A percentile compares a stretch with the other conserved stretches of the same genome.
Conservation (phyloP, 164 flowering plant genomes). For the Dillenia suffruticosa region DNA sequence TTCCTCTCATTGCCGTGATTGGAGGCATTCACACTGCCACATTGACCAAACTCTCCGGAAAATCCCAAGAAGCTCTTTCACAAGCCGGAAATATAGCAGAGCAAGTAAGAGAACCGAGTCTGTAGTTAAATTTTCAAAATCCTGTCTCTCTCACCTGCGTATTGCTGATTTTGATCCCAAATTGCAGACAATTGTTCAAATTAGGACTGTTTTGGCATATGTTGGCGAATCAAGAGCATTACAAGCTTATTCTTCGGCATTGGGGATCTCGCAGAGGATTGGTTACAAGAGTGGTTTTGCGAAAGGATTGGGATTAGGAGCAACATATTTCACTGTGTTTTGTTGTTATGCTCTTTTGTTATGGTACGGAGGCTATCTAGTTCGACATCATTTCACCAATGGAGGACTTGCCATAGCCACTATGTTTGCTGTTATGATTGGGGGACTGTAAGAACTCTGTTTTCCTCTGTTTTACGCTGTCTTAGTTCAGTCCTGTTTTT, state of each 20-base stretch:
- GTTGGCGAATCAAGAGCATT: conserved; percentile 91
- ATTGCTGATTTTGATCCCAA: conserved; percentile 15
- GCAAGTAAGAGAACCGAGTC: conserved; percentile 44
- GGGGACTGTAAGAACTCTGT: conserved; percentile 76
- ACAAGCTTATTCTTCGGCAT: conserved; percentile 65
- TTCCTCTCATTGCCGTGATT: conserved; percentile 90
- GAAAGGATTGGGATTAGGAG: conserved; percentile 88
- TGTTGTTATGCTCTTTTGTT: conserved; percentile 92
- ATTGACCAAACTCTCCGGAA: conserved; percentile 69
- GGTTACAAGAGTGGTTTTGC: conserved; percentile 89
- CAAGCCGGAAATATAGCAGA: conserved; percentile 91
- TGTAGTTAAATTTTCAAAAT: not conserved
- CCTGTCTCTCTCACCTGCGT: conserved; percentile 18
- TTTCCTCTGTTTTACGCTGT: not conserved
- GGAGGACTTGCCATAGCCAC: conserved; percentile 97
- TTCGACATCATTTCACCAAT: conserved; percentile 79
- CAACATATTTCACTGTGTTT: conserved; percentile 92
- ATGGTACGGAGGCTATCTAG: conserved; percentile 97
- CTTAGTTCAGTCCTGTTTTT: not conserved
- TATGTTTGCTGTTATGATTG: conserved; percentile 95
- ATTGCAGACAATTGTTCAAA: conserved; percentile 85
- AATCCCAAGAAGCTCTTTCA: conserved; percentile 82
- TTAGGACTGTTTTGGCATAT: conserved; percentile 75
- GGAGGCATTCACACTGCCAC: conserved; percentile 79
- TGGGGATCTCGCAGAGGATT: conserved; percentile 55